phyloP scores from a whole-genome alignment of 306 rosid species.

The Senna tora region DNA sequence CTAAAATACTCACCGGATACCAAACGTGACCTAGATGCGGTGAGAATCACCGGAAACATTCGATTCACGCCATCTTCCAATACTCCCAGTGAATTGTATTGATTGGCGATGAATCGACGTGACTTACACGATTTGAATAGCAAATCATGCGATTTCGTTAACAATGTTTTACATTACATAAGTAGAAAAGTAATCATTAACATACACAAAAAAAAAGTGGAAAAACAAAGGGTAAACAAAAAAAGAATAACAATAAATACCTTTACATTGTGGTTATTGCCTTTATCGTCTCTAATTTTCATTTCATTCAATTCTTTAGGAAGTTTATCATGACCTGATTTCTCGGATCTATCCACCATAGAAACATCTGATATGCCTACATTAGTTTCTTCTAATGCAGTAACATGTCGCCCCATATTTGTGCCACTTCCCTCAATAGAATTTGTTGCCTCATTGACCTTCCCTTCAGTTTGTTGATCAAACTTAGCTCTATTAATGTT shows the following conservation, averaged over 20 bases:
- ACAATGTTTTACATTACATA: no score
- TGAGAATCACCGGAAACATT: no score
- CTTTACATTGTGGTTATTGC: conserved; percentile 60
- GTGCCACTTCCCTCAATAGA: conserved; percentile 42
- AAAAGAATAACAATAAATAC: conserved; percentile 41
- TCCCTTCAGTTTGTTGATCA: conserved; percentile 60
- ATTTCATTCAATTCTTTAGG: conserved; percentile 72
- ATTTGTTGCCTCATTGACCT: conserved; percentile 39
- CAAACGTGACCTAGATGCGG: no score
- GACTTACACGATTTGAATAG: no score
- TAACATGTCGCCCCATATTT: conserved; percentile 42
- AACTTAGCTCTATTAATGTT: conserved; percentile 62
- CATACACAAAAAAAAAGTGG: neutral
- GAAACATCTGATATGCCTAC: conserved; percentile 55
- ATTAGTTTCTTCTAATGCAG: conserved; percentile 44
- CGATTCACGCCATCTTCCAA: no score
- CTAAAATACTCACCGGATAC: no score
- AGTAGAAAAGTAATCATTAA: conserved; percentile 18
- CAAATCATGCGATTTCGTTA: no score
- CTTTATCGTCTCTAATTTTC: conserved; percentile 77
- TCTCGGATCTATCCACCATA: conserved; percentile 49
- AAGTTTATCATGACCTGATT: conserved; percentile 61
- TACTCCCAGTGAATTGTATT: no score
- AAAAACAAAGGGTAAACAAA: neutral
- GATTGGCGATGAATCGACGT: no score